Conservation (phyloP, 257 asterid species). For the Solanum corneliomulleri region DNA sequence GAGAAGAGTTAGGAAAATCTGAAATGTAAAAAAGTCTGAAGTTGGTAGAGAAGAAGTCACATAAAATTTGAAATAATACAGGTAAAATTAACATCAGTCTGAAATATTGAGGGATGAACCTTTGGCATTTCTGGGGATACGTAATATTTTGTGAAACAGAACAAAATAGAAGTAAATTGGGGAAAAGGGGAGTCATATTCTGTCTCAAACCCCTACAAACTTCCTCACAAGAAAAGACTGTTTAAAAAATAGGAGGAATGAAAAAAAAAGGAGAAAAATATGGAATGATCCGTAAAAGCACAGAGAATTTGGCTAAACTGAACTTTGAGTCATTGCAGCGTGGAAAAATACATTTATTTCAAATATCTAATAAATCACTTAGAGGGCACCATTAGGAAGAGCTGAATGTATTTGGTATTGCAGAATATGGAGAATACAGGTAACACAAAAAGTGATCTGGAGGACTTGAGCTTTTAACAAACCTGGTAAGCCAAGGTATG, state of each 20-base stretch:
- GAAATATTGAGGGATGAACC: not conserved
- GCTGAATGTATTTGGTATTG: not conserved
- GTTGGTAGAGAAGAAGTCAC: not conserved
- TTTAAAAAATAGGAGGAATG: too few species aligned
- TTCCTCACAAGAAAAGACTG: not conserved
- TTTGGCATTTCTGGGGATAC: not conserved
- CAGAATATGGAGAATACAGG: not conserved
- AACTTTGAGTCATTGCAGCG: not conserved
- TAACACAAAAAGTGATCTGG: not conserved
- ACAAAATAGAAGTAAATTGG: not conserved
- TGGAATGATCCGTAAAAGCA: not conserved
- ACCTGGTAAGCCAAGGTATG: constrained; percentile 97
- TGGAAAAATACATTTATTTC: not conserved
- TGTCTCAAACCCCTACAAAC: not conserved
- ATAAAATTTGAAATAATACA: not conserved
- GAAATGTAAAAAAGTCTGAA: not conserved
- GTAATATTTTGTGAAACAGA: not conserved
- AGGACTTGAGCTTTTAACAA: not conserved
- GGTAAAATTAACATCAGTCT: not conserved
- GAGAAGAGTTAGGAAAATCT: not conserved
- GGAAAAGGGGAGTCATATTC: not conserved
- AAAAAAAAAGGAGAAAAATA: not conserved
- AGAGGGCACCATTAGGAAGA: not conserved
- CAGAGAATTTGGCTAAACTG: not conserved
- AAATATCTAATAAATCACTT: not conserved